Evolutionary conservation across 2,329 filamentous ascomycete genomes (phyloP).

Genomic region (Talaromyces sp.): DNA sequence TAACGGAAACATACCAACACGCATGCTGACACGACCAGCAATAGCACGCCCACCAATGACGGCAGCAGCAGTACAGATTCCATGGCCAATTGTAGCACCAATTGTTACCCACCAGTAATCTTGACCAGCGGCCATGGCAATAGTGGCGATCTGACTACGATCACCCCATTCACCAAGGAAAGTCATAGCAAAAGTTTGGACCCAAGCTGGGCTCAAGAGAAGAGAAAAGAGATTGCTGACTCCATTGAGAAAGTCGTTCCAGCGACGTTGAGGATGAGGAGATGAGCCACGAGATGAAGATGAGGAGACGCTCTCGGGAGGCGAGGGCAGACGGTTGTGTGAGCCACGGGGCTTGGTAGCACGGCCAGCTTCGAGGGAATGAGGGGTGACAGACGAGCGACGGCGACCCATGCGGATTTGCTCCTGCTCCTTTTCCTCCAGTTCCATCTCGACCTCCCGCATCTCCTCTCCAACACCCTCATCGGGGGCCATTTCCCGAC

Average conservation of each 20-base stretch:
- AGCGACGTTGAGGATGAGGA: slow-evolving; percentile 49
- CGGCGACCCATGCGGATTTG: slow-evolving; percentile 68
- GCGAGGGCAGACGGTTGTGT: slow-evolving; percentile 75
- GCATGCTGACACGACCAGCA: slow-evolving; percentile 89
- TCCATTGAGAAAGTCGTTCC: slow-evolving; percentile 59
- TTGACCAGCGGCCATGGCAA: slow-evolving; percentile 96
- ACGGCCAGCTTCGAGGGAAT: slow-evolving; percentile 79
- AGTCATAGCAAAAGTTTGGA: slow-evolving; percentile 98
- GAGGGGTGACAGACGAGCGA: slow-evolving; percentile 71
- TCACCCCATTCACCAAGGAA: slow-evolving; percentile 99
- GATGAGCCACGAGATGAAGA: slow-evolving; percentile 67
- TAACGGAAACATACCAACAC: slow-evolving; percentile 74
- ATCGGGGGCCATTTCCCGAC: slow-evolving; percentile 82
- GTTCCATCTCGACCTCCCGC: slow-evolving; percentile 92
- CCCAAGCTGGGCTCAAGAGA: slow-evolving; percentile 92
- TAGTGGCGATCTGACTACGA: slow-evolving; percentile 94
- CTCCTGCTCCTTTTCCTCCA: slow-evolving; percentile 87
- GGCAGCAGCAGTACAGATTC: slow-evolving; percentile 84
- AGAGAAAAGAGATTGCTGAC: slow-evolving; percentile 85
- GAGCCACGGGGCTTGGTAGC: slow-evolving; percentile 70
- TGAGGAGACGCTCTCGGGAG: slow-evolving; percentile 77
- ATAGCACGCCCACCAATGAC: slow-evolving; percentile 91
- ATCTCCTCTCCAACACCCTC: slow-evolving; percentile 96
- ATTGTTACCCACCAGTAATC: slow-evolving; percentile 99
- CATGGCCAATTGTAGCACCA: slow-evolving; percentile 83